Base-by-base conservation (phyloP, 148 eudicot genomes). In the Tetragonia tetragonoides region DNA sequence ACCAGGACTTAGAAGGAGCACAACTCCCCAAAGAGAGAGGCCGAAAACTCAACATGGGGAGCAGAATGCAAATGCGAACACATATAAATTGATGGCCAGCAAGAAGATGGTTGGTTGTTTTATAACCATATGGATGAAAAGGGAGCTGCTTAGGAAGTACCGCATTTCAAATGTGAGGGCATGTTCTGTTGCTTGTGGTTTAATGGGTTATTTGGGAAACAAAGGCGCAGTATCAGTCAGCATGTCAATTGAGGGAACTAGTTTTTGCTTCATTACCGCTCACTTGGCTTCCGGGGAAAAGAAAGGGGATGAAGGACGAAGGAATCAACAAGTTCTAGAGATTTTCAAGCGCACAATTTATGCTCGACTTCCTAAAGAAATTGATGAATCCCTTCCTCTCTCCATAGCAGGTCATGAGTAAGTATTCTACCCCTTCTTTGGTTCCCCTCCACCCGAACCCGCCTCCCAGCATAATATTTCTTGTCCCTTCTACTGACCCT, bases 251-350 rank as follows among this genome's bases (percentile, higher is more conserved):
- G 85, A 83, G 65, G 89, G 84, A 71, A 91, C 93, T 37, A 91
- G 87, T 80, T 88, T 91, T 76, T 91, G 96, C 79, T 88, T 91
- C 70, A 68, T 88, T 21, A 87, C 91, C 54, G 88, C 93, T 46
- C 96, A 91, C 74, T 84, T 91, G 85, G 96, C 93, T 18, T 89
- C 93, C 5, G 95, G 95, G 10, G 91, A 88, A 74, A 91, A 89
- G 78, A 91, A 88, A 84, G 95, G 95, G 66, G 93, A 91, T 71
- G 95, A 91, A 80, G 75, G 82, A 46, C 81, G 92, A 76, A 88
- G 95, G 82, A 91, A 91, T 66, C 84, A 74, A 39, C 92, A 91
- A 60, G 93, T 91, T 15, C 77, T 84, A 64, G 95, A 91, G 82
- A 89, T 89, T 37, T 79, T 91, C 14, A 91, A 82, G 81, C 85